Base-by-base conservation (phyloP, 768 basidiomycete genomes). In the Suillus subluteus region DNA sequence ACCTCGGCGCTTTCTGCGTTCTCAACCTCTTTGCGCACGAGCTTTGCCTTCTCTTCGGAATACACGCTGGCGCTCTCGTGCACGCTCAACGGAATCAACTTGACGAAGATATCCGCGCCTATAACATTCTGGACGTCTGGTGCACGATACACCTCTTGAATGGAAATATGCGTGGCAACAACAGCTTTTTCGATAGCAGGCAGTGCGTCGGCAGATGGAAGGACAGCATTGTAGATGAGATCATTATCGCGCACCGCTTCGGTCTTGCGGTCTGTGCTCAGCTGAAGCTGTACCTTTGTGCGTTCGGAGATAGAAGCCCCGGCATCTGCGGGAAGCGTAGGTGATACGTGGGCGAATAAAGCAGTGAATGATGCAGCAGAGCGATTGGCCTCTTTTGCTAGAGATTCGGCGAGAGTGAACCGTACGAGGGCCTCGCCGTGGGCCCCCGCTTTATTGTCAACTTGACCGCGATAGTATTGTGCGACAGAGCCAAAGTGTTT, bases 1-100 rank as follows among this genome's bases (percentile, higher is more conserved):
- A 84, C 91, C 73, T 98, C 95, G 0, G 91, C 90, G 30, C 87
- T 81, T 68, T 98, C 96, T 0, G 89, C 91, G 62, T 88, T 87
- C 81, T 98, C 97, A 9, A 91, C 92, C 76, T 99, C 96, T 6
- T 83, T 87, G 48, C 98, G 85, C 9, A 96, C 95, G 35, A 94
- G 75, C 78, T 99, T 99, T 26, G 97, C 98, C 81, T 99, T 99
- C 80, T 99, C 98, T 78, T 99, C 98, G 0, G 95, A 97, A 77
- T 99, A 99, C 16, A 99, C 89, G 66, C 91, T 93, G 16, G 97
- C 97, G 69, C 92, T 93, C 79, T 98, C 96, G 75, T 98, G 96
- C 7, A 99, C 95, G 71, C 92, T 92, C 54, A 99, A 81, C 15
- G 98, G 98, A 41, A 99, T 86, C 6, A 99, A 86, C 54, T 89